phyloP scores from a whole-genome alignment of 345 rosid species.

The Eucalyptus marginata region DNA sequence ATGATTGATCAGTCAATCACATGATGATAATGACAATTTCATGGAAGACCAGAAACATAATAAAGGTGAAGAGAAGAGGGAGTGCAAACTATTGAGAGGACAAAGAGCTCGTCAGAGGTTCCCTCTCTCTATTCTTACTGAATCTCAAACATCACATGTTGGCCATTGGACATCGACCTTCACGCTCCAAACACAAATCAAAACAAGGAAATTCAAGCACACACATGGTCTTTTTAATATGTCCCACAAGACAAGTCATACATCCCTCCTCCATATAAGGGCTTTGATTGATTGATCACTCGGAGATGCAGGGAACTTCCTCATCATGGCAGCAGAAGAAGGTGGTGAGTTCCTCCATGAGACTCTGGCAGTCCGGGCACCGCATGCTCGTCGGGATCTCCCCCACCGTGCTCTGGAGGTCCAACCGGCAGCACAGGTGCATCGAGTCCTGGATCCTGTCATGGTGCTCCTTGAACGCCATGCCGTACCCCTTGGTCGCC shows the following conservation, averaged over 20 bases:
- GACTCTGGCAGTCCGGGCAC: slow-evolving; percentile 66
- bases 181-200: background rate
- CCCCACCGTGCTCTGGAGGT: slow-evolving; percentile 39
- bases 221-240: background rate
- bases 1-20: background rate
- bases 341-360: slow-evolving; percentile 55
- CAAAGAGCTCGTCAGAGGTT: background rate
- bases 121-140: background rate
- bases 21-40: background rate
- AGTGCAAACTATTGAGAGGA: background rate
- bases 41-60: background rate
- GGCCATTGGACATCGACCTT: background rate
- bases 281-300: background rate
- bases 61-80: background rate
- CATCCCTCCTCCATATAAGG: background rate
- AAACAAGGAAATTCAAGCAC: background rate
- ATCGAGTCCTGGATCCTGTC: slow-evolving; percentile 20
- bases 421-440: slow-evolving; percentile 58
- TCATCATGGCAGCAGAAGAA: slow-evolving; percentile 79
- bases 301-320: background rate
- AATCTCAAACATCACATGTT: background rate
- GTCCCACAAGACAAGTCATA: background rate
- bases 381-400: slow-evolving; percentile 49
- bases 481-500: slow-evolving; percentile 34
- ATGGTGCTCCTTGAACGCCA: slow-evolving; percentile 52